These are phyloP conservation scores for Auxenochlorella pyrenoidosa DNA, from an alignment of 139 green algal species.

Conservation along the genomic window DNA sequence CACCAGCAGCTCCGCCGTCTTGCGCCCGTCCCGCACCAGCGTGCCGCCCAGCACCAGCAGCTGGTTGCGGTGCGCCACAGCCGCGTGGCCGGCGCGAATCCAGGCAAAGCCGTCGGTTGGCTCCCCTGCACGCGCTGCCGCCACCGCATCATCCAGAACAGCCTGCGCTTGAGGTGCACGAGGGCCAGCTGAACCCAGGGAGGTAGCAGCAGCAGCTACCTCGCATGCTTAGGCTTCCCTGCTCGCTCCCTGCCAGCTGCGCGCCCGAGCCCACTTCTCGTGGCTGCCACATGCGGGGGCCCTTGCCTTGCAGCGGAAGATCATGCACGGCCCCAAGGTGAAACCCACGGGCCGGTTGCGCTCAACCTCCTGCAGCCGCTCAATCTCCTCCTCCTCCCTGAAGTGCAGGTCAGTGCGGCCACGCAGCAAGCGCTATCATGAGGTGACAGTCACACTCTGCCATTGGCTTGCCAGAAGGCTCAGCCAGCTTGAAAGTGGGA, in stretches of 20 bases:
- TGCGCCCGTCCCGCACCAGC: slow-evolving; percentile 24
- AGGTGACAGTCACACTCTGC: no score
- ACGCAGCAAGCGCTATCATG: neutral
- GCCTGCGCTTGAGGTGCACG: neutral
- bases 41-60: slow-evolving; percentile 82
- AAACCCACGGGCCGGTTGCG: slow-evolving; percentile 85
- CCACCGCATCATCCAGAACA: slow-evolving; percentile 20
- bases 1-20: slow-evolving; percentile 16
- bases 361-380: slow-evolving; percentile 87
- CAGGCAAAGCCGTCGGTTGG: slow-evolving; percentile 42
- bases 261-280: neutral
- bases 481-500: no score
- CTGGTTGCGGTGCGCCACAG: slow-evolving; percentile 67
- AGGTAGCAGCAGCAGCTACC: neutral
- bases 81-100: slow-evolving; percentile 75
- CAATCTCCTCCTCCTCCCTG: slow-evolving; percentile 85
- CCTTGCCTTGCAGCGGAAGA: slow-evolving; percentile 43
- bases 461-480: neutral
- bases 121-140: slow-evolving; percentile 48
- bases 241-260: neutral
- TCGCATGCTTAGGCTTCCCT: neutral
- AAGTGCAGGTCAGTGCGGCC: neutral
- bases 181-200: neutral
- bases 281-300: no score
- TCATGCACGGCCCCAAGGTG: slow-evolving; percentile 44